Evolutionary conservation across 495 filamentous ascomycete genomes (phyloP).

Genomic region (Trichoderma gamsii): DNA sequence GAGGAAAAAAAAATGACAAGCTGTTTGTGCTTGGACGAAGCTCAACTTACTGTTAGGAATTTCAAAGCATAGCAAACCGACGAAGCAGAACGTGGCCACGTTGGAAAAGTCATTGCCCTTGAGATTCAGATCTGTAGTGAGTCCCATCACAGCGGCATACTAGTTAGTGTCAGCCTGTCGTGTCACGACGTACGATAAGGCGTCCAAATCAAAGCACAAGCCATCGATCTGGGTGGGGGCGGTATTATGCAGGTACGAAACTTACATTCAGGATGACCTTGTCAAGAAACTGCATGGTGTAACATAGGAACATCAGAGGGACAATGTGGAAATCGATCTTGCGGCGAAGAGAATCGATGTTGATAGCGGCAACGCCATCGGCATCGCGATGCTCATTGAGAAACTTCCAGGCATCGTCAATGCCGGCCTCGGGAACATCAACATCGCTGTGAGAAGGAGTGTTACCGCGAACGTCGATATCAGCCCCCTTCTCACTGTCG

Average conservation of each 20-base stretch:
- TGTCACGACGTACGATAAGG: not conserved
- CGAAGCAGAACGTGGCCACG: slow-evolving; percentile 32
- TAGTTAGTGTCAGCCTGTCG: slow-evolving; percentile 7
- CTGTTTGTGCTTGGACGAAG: not conserved
- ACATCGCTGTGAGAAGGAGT: not conserved
- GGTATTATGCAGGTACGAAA: not conserved
- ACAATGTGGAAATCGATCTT: slow-evolving; percentile 37
- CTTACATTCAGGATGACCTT: slow-evolving; percentile 55
- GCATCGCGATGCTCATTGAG: slow-evolving; percentile 29
- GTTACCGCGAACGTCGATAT: not conserved
- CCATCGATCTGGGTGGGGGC: slow-evolving; percentile 5
- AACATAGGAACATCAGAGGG: slow-evolving; percentile 52
- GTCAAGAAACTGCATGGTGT: slow-evolving; percentile 62
- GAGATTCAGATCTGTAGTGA: slow-evolving; percentile 28
- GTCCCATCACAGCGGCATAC: slow-evolving; percentile 37
- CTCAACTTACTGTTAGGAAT: slow-evolving; percentile 29
- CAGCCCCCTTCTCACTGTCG: not conserved
- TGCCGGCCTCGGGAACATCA: slow-evolving; percentile 14
- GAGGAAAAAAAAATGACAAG: not conserved
- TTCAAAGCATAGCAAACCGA: slow-evolving; percentile 30
- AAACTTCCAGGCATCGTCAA: slow-evolving; percentile 33
- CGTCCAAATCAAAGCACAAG: not conserved
- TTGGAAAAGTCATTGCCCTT: slow-evolving; percentile 35
- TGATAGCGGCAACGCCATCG: slow-evolving; percentile 17
- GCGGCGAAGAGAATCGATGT: slow-evolving; percentile 26